phyloP scores from a whole-genome alignment of 106 monocot species.

The Allium sativum region DNA sequence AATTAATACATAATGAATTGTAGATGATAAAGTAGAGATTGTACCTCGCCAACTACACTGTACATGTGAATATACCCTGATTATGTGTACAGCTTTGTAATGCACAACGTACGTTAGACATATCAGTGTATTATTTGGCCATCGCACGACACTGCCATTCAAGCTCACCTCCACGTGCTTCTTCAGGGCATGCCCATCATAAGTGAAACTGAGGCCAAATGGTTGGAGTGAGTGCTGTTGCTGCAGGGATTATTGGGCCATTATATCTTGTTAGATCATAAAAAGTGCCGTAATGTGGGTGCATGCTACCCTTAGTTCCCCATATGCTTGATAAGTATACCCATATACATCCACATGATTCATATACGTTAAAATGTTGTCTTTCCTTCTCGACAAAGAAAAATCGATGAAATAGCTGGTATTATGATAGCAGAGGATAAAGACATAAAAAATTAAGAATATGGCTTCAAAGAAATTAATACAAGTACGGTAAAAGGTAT shows the following conservation, averaged over 20 bases:
- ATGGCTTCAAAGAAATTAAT: too few relatives aligned
- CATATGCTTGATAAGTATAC: conserved; percentile 47
- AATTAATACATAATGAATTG: too few relatives aligned
- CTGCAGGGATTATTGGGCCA: conserved; percentile 52
- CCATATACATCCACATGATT: conserved; percentile 79
- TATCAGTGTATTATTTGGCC: conserved; percentile 36
- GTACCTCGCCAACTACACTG: too few relatives aligned
- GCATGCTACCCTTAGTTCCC: conserved; percentile 18
- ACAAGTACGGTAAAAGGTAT: neutral
- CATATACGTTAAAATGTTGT: conserved; percentile 38
- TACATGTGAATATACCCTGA: too few relatives aligned
- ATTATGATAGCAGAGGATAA: too few relatives aligned
- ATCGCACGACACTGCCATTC: conserved; percentile 46
- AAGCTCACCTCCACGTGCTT: conserved; percentile 56
- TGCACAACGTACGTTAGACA: too few relatives aligned
- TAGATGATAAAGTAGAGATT: too few relatives aligned
- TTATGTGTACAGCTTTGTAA: too few relatives aligned
- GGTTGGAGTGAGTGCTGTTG: conserved; percentile 80
- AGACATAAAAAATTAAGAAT: too few relatives aligned
- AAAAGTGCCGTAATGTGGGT: too few relatives aligned
- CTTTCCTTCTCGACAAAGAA: conserved; percentile 73
- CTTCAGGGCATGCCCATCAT: conserved; percentile 80
- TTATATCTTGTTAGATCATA: conserved; percentile 34
- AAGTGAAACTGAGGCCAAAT: conserved; percentile 91
- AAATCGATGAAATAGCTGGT: neutral